Base-by-base conservation (phyloP, 352 stramenopile species). In the Pythium apleroticum region DNA sequence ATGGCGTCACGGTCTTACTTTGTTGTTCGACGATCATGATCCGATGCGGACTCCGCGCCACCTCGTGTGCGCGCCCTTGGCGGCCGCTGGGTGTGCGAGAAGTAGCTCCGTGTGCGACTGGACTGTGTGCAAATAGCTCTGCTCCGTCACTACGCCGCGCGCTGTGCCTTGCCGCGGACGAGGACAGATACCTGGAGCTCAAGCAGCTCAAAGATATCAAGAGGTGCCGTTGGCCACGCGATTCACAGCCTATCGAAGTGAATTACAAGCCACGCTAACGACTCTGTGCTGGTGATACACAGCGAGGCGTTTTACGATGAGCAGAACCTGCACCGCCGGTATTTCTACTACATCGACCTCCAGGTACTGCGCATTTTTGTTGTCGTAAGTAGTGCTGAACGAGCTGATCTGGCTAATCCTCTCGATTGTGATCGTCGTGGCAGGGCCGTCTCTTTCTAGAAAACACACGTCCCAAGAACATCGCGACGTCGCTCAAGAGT, bases 311-410 rank as follows among this genome's bases (percentile, higher is more conserved):
- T 94, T 39, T 94, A 94, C 55, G 82, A 91, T n/a, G 27, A 52
- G 28, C 84, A 94, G 37, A 79, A 65, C 17, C 60, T 81, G 10
- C 70, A 82, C 25, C 77, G 82, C 35, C 70, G 80, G 53, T 94
- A 94, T 55, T 94, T 94, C 71, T 94, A 94, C 66, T 91, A 93
- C 65, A 75, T 94, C 46, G 86, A 94, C 59, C 66, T 94, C 25
- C 86, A 94, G 72, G 82, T 91, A 31, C 3, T 46, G 27, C 39
- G 19, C 14, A 1, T 1, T 3, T 4, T 25, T 15, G 20, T 59
- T 54, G 15, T 28, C 10, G 30, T 33, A 15, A n/a, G n/a, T n/a
- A n/a, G n/a, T n/a, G n/a, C n/a, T n/a, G n/a, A n/a, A n/a, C n/a
- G n/a, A n/a, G n/a, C n/a, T n/a, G n/a, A n/a, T n/a, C n/a, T n/a